A percentile compares a stretch with the other conserved stretches of the same genome.
These are phyloP conservation scores for Cordyceps fumosorosea DNA, from an alignment of 2,329 filamentous ascomycete species.

Conservation along the genomic window DNA sequence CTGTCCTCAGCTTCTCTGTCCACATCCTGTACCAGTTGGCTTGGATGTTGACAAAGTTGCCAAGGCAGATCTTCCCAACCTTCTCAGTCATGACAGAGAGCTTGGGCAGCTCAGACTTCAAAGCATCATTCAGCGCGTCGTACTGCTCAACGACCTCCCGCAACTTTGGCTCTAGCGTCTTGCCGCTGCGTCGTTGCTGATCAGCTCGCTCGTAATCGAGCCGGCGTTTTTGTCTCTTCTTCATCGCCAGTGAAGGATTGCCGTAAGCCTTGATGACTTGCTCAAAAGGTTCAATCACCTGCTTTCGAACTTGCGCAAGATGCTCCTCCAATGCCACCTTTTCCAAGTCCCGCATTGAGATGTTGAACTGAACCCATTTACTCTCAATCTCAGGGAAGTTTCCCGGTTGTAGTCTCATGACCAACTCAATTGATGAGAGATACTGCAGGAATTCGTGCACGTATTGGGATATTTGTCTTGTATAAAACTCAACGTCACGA, in stretches of 20 bases:
- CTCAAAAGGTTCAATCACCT: constrained; percentile 79
- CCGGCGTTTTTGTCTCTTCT: constrained; percentile 89
- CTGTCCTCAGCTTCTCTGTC: constrained; percentile 72
- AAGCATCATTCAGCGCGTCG: constrained; percentile 80
- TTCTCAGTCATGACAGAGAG: constrained; percentile 76
- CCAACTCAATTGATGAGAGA: constrained; percentile 73
- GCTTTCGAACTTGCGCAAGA: constrained; percentile 63
- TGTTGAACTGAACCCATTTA: constrained; percentile 89
- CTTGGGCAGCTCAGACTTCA: constrained; percentile 86
- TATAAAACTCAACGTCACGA: constrained; percentile 89
- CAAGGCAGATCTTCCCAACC: constrained; percentile 75
- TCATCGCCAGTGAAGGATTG: constrained; percentile 81
- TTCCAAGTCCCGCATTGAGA: constrained; percentile 79
- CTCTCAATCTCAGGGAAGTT: constrained; percentile 80
- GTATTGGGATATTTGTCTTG: constrained; percentile 71
- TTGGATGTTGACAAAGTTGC: constrained; percentile 80
- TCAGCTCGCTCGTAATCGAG: constrained; percentile 81
- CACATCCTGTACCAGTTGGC: constrained; percentile 75
- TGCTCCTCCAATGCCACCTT: constrained; percentile 79
- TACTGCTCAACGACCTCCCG: constrained; percentile 83
- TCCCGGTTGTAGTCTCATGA: constrained; percentile 66
- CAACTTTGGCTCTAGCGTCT: constrained; percentile 82
- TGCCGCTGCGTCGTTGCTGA: constrained; percentile 69
- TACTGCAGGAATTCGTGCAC: constrained; percentile 77
- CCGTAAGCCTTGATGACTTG: constrained; percentile 73